Conservation (phyloP, 2,329 filamentous ascomycete species). For the Septoria linicola region DNA sequence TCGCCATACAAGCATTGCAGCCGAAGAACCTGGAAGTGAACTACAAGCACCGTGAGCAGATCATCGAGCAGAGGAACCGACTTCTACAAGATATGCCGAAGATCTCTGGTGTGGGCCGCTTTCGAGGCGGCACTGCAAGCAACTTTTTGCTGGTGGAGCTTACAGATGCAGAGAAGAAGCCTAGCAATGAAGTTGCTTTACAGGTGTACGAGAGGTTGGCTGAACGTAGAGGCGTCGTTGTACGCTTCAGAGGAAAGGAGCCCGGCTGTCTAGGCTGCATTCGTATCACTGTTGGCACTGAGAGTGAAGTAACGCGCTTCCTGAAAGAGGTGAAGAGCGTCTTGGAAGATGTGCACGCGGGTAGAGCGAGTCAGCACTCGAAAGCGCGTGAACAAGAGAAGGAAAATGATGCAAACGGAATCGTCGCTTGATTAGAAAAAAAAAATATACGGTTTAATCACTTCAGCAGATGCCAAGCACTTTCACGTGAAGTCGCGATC, state of each 20-base stretch:
- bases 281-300: constrained; percentile 88
- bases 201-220: constrained; percentile 82
- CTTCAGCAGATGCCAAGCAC: neutral
- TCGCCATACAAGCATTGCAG: constrained; percentile 72
- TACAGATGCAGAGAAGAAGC: constrained; percentile 67
- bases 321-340: constrained; percentile 63
- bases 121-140: constrained; percentile 74
- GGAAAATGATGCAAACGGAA: constrained; percentile 51
- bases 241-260: constrained; percentile 91
- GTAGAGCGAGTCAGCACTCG: constrained; percentile 32
- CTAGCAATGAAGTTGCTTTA: constrained; percentile 75
- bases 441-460: neutral
- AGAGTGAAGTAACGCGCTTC: constrained; percentile 78
- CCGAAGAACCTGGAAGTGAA: constrained; percentile 69
- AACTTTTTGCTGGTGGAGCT: constrained; percentile 95
- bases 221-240: constrained; percentile 83
- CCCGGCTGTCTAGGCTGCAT: constrained; percentile 84
- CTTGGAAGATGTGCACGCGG: constrained; percentile 50
- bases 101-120: constrained; percentile 74
- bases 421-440: constrained; percentile 42
- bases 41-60: constrained; percentile 65
- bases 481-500: neutral
- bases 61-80: constrained; percentile 74
- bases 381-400: constrained; percentile 44
- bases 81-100: constrained; percentile 70